These are phyloP conservation scores for Tympanopsis confertula DNA, from an alignment of 2,329 filamentous ascomycete genomes.

Conservation along the genomic window DNA sequence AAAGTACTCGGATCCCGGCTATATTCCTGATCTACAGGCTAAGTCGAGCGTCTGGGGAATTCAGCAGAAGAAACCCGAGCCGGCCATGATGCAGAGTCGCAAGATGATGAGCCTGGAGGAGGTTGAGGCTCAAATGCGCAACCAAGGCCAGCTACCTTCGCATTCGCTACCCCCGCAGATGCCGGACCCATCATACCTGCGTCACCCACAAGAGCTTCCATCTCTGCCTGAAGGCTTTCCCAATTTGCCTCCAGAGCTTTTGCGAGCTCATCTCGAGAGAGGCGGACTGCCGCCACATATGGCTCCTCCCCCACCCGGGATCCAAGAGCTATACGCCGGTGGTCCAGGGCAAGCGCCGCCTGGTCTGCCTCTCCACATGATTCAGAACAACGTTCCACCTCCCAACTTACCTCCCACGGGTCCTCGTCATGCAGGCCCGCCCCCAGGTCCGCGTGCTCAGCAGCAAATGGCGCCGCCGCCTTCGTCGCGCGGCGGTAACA, in stretches of 20 bases:
- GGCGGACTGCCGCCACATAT: background rate
- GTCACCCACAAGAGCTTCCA: background rate
- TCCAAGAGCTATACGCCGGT: background rate
- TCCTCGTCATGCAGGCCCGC: background rate
- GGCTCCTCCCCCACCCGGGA: background rate
- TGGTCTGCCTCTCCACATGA: background rate
- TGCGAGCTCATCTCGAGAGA: background rate
- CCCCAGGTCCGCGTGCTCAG: background rate
- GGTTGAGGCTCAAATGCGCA: slow-evolving; percentile 84
- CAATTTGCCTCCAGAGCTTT: background rate
- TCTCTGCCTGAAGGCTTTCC: background rate
- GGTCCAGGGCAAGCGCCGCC: background rate
- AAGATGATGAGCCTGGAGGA: slow-evolving; percentile 96
- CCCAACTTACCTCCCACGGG: background rate
- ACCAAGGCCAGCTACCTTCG: slow-evolving; percentile 35
- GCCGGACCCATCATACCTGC: background rate
- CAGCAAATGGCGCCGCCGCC: background rate
- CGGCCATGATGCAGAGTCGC: slow-evolving; percentile 30
- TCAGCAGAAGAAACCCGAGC: slow-evolving; percentile 40
- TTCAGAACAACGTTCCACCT: background rate
- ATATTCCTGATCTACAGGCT: slow-evolving; percentile 80
- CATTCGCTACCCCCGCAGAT: slow-evolving; percentile 15
- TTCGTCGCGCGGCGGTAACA: slow-evolving; percentile 8
- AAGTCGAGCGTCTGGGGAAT: slow-evolving; percentile 89
- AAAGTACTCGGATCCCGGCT: slow-evolving; percentile 74